Conservation (phyloP, 2,329 filamentous ascomycete genomes). For the Nemania sp. region DNA sequence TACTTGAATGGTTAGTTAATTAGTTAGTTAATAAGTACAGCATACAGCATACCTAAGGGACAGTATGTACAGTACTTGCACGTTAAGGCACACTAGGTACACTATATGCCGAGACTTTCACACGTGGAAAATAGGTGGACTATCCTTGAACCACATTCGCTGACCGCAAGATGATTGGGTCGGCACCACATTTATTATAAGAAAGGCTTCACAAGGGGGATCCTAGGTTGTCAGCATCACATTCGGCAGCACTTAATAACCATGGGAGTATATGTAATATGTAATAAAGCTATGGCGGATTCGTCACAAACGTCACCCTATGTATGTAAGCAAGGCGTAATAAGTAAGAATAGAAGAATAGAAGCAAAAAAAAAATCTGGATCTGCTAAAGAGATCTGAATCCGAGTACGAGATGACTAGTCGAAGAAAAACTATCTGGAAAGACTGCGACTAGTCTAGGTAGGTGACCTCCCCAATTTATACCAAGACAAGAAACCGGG, state of each 20-base stretch:
- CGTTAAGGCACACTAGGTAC: conserved; percentile 5
- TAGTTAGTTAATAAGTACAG: not conserved
- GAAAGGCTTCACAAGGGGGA: conserved; percentile 20
- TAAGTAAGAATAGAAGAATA: not conserved
- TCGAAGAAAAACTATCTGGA: not conserved
- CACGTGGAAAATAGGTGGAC: conserved; percentile 32
- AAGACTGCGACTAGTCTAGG: not conserved
- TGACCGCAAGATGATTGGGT: conserved; percentile 23
- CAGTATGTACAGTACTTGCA: conserved; percentile 6
- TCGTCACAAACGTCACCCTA: not conserved
- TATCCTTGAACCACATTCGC: conserved; percentile 29
- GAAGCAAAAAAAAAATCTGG: not conserved
- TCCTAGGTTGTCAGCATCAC: conserved; percentile 12
- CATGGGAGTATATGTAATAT: not conserved
- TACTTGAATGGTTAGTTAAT: too few relatives aligned
- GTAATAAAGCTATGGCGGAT: not conserved
- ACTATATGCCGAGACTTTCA: conserved; percentile 34
- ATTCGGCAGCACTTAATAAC: conserved; percentile 19
- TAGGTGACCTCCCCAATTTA: not conserved
- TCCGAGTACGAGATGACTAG: not conserved
- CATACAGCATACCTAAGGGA: too few relatives aligned
- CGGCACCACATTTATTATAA: conserved; percentile 25
- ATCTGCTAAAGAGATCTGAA: not conserved
- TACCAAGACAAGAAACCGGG: not conserved
- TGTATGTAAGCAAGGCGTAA: too few relatives aligned